These are phyloP conservation scores for Saururus chinensis DNA, from an alignment of 164 flowering plant species.

Conservation along the genomic window DNA sequence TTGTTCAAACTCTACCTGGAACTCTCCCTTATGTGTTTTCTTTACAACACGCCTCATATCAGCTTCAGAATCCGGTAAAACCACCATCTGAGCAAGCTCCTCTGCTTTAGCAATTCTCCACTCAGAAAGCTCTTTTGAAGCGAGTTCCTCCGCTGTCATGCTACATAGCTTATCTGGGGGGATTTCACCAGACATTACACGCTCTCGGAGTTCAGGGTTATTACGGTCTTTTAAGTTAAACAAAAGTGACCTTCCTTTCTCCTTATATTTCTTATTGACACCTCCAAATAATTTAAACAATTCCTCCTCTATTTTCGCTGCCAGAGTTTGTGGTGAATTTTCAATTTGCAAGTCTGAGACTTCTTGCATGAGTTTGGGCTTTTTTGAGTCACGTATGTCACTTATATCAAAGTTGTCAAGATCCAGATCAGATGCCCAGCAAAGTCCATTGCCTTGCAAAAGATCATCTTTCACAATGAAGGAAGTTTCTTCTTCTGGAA, in stretches of 20 bases:
- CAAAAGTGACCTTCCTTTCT: constrained; percentile 87
- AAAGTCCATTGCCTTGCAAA: constrained; percentile 81
- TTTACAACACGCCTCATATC: constrained; percentile 88
- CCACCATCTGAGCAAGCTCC: constrained; percentile 87
- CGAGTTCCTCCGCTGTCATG: constrained; percentile 98
- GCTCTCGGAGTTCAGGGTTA: constrained; percentile 89
- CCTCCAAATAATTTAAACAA: constrained; percentile 89
- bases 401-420: constrained; percentile 14
- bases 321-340: constrained; percentile 40
- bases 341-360: constrained; percentile 3
- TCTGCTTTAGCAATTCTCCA: constrained; percentile 99
- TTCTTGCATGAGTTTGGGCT: constrained; percentile 17
- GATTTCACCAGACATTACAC: constrained; percentile 79
- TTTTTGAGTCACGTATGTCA: constrained; percentile 20
- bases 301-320: constrained; percentile 71
- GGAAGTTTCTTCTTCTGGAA: constrained; percentile 48
- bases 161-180: constrained; percentile 75
- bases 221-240: constrained; percentile 88
- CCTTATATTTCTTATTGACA: constrained; percentile 94
- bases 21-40: constrained; percentile 97
- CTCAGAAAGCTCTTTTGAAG: constrained; percentile 91
- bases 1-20: constrained; percentile 74
- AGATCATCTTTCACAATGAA: constrained; percentile 78
- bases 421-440: constrained; percentile 71
- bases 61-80: constrained; percentile 73